These are phyloP conservation scores for Kwoniella newhampshirensis DNA, from an alignment of 768 basidiomycete genomes.

Conservation along the genomic window DNA sequence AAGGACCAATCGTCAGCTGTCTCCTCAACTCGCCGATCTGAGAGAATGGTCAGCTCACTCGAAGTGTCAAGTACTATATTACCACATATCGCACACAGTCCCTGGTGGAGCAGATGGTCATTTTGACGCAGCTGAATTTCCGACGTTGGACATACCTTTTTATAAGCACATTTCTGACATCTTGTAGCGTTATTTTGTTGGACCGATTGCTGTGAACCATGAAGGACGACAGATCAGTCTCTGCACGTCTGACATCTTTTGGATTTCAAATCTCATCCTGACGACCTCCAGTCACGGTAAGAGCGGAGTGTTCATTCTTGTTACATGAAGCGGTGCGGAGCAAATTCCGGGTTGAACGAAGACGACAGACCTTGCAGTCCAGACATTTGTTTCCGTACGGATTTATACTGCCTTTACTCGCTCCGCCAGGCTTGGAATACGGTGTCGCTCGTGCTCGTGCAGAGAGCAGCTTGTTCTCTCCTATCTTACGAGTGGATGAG, in stretches of 20 bases:
- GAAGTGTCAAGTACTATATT: slow-evolving; percentile 46
- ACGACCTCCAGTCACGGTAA: too few species aligned
- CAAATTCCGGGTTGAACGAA: too few species aligned
- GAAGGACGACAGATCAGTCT: too few species aligned
- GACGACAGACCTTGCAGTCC: slow-evolving; percentile 54
- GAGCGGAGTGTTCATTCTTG: too few species aligned
- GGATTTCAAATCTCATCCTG: too few species aligned
- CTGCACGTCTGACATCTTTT: too few species aligned
- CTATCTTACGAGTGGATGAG: slow-evolving; percentile 49
- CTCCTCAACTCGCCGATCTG: not conserved
- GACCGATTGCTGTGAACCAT: slow-evolving; percentile 35
- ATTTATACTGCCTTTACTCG: slow-evolving; percentile 28
- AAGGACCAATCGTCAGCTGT: not conserved
- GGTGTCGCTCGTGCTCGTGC: slow-evolving; percentile 43
- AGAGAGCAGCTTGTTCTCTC: slow-evolving; percentile 53
- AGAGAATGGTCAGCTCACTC: slow-evolving; percentile 27
- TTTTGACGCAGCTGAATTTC: too few species aligned
- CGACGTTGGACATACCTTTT: slow-evolving; percentile 49
- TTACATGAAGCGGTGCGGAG: too few species aligned
- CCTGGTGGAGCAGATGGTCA: slow-evolving; percentile 19
- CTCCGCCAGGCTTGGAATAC: slow-evolving; percentile 33
- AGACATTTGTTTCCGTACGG: slow-evolving; percentile 50
- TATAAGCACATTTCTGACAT: slow-evolving; percentile 53
- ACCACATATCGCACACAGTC: slow-evolving; percentile 54
- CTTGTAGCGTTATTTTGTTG: slow-evolving; percentile 48